Evolutionary conservation across 2,329 filamentous ascomycete species (phyloP), one percentile per base, ranked within the genome.

Genomic region (Neonectria hederae): DNA sequence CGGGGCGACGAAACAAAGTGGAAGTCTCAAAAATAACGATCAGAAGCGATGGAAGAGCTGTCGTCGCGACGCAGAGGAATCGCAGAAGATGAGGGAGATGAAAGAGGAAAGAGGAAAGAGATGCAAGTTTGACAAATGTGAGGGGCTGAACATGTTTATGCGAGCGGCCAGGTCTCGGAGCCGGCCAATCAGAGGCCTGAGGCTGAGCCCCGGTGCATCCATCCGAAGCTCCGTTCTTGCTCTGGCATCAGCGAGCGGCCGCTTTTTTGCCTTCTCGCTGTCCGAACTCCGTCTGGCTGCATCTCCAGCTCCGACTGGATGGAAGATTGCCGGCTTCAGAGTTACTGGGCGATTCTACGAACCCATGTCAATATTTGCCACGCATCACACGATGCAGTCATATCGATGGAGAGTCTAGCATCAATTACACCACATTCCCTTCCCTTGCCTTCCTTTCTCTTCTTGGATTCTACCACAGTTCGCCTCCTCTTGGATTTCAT

Each of bases 81-180:
- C 21, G 30, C 48, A 32, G 11, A 6, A 43, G 55, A 8, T 14
- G 35, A 30, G 54, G 24, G 54, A 26, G 45, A 59, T 59, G 46
- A 28, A 42, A 5, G 43, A 57, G 30, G n/a, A n/a, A 13, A 10
- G 10, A 13, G 30, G 54, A 58, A 30, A 8, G 42, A 30, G 8
- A 32, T 22, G n/a, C 22, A 30, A 26, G 53, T 17, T 17, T 9
- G n/a, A 42, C 13, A 19, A 21, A 35, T 17, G 45, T 46, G 35
- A 51, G 46, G 55, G 53, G 53, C 40, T 56, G 42, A 46, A 55
- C 21, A 42, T 30, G 19, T 56, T 56, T 56, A 46, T 56, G 21
- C 19, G 42, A 32, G 53, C 6, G n/a, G 26, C 26, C 17, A 32
- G 11, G 14, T n/a, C n/a, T 24, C 5, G 28, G 40, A 8, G 11